phyloP scores from a whole-genome alignment of 768 basidiomycete genomes.

The Asterophora lycoperdoides region DNA sequence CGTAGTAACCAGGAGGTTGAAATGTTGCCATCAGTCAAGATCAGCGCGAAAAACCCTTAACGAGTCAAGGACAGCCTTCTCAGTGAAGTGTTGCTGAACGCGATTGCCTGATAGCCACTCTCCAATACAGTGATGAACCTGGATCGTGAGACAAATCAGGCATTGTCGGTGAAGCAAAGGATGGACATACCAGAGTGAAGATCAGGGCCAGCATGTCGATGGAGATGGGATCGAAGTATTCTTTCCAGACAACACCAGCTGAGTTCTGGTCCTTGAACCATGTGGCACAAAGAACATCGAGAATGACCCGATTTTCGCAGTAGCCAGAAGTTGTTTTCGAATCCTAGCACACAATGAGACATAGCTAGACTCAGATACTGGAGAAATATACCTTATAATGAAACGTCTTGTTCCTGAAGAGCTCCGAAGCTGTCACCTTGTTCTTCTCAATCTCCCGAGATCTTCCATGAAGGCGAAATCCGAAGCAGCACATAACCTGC shows the following conservation, averaged over 20 bases:
- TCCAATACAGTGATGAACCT: slow-evolving; percentile 2
- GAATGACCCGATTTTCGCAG: slow-evolving; percentile 5
- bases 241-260: neutral
- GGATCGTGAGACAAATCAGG: too few relatives aligned
- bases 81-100: neutral
- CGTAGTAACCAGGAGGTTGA: neutral
- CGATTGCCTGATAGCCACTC: neutral
- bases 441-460: neutral
- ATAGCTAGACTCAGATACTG: neutral
- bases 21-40: neutral
- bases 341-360: neutral
- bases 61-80: neutral
- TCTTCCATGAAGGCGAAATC: neutral
- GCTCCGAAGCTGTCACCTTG: neutral
- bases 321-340: neutral
- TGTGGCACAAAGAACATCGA: too few relatives aligned
- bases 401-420: neutral
- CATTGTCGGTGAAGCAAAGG: too few relatives aligned
- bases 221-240: slow-evolving; percentile 12
- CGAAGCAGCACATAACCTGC: neutral
- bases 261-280: slow-evolving; percentile 8
- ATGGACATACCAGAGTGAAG: neutral
- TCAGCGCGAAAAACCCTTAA: neutral
- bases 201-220: too few relatives aligned
- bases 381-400: slow-evolving; percentile 6